Evolutionary conservation across 805 yeast species (phyloP), one percentile per base, ranked within the genome.

Genomic region (Tetrapisispora fleetii): DNA sequence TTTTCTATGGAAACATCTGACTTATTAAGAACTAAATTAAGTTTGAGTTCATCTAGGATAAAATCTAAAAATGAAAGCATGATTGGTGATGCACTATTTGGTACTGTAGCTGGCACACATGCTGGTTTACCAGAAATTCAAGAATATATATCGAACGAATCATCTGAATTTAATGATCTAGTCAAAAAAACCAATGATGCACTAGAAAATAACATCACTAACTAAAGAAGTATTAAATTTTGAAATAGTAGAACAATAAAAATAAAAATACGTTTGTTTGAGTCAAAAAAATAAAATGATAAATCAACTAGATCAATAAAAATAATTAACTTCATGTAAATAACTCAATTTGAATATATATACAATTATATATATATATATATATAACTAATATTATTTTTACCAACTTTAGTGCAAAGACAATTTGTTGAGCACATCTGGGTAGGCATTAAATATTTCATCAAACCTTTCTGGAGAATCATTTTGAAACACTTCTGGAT

Each of bases 401-500:
- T 4, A 13, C 56, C 43, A 62, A 36, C 55, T 65, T 43, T 61
- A 49, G 49, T 60, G 62, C 32, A 62, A 67, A 27, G 68, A 63
- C 50, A 76, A 58, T 56, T 80, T 81, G 48, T 80, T 73, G 55
- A 80, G 71, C 4, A 83, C 89, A 50, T 80, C 76, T 3, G 90
- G 90, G 61, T 84, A 84, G 41, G 79, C 74, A 52, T 75, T 67
- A 56, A 83, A 79, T 24, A 83, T 73, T 56, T 75, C 80, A 51
- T 82, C 80, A 58, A 81, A 84, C 52, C 79, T 66, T 17, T 76
- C 76, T 36, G 95, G 88, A 60, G 88, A 82, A 41, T 85, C 76
- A 68, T 75, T 73, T 60, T 78, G 80, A 71, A 85, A 83, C 8
- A 85, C 79, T 57, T 86, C 95, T 0, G 97, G 96, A 56, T 87